These are phyloP conservation scores for Calophaca sinica DNA, from an alignment of 306 rosid genomes.

Conservation along the genomic window DNA sequence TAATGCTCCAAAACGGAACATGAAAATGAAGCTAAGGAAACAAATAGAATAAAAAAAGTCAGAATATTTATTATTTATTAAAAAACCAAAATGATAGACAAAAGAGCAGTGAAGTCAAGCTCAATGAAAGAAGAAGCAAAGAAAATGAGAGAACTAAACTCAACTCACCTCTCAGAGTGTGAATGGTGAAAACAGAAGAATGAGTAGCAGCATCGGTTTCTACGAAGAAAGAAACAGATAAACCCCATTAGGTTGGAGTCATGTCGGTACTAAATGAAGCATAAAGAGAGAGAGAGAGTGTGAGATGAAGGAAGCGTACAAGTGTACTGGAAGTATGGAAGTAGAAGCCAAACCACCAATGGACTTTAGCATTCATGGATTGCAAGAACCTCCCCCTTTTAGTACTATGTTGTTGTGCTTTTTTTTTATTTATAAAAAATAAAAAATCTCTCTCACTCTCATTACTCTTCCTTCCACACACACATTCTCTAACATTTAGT, in stretches of 20 bases:
- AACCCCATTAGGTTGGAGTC: conserved; percentile 68
- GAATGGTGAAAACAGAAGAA: neutral
- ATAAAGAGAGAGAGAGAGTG: conserved; percentile 25
- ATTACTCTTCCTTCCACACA: neutral
- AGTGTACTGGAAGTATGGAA: conserved; percentile 43
- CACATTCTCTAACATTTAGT: neutral
- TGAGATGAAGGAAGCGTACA: conserved; percentile 4
- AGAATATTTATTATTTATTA: neutral
- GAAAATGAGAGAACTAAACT: conserved; percentile 33
- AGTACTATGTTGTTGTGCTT: conserved; percentile 17
- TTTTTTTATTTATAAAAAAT: conserved; percentile 17
- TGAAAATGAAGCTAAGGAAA: neutral
- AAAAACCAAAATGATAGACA: neutral
- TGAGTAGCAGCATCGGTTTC: conserved; percentile 45
- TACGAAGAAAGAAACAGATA: conserved; percentile 42
- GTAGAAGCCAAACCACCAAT: conserved; percentile 43
- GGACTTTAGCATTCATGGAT: conserved; percentile 33
- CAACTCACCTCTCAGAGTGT: neutral
- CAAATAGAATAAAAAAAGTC: neutral
- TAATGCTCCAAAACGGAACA: neutral
- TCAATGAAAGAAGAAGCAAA: conserved; percentile 35
- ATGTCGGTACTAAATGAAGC: conserved; percentile 58
- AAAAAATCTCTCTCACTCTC: neutral
- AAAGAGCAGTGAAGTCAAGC: conserved; percentile 34
- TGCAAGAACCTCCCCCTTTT: conserved; percentile 35